Percentiles rank a stretch among this genome's conserved stretches.
These are phyloP conservation scores for Lipomyces orientalis DNA, from an alignment of 805 yeast species.

Conservation along the genomic window DNA sequence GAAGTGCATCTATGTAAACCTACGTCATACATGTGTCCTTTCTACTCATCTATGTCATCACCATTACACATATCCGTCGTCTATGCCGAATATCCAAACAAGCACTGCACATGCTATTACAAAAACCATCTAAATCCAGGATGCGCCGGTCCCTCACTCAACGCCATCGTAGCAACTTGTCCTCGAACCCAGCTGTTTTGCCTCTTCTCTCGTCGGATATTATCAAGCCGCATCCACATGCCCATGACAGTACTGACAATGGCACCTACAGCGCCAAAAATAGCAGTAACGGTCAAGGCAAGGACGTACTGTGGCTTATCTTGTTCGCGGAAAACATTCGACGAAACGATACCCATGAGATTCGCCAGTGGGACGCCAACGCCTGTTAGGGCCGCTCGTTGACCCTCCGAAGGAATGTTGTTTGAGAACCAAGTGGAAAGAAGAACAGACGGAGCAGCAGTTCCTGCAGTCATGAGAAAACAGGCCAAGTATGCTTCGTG, in stretches of 20 bases:
- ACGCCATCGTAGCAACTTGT: conserved; percentile 52
- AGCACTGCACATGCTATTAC: conserved; percentile 33
- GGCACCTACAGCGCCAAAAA: conserved; percentile 54
- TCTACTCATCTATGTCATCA: too few species aligned
- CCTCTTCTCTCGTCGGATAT: conserved; percentile 49
- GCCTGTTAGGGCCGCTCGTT: conserved; percentile 55
- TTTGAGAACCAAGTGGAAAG: conserved; percentile 59
- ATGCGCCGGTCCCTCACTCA: conserved; percentile 54
- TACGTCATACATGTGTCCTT: not conserved
- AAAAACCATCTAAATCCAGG: conserved; percentile 56
- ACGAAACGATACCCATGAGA: conserved; percentile 61
- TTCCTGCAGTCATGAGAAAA: conserved; percentile 57
- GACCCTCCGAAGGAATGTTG: conserved; percentile 54
- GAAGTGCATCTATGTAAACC: not conserved
- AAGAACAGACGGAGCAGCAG: conserved; percentile 56
- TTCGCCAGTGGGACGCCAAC: conserved; percentile 62
- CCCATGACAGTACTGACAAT: conserved; percentile 43
- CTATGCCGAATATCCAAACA: not conserved
- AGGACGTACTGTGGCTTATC: conserved; percentile 61
- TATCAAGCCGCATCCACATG: conserved; percentile 52
- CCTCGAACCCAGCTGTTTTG: conserved; percentile 52
- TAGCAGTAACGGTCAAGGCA: conserved; percentile 57
- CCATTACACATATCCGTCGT: too few species aligned
- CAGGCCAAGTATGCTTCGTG: conserved; percentile 54
- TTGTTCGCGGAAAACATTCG: conserved; percentile 56